Base-by-base conservation (phyloP, 1,284 basidiomycete species). In the Grifola frondosa region DNA sequence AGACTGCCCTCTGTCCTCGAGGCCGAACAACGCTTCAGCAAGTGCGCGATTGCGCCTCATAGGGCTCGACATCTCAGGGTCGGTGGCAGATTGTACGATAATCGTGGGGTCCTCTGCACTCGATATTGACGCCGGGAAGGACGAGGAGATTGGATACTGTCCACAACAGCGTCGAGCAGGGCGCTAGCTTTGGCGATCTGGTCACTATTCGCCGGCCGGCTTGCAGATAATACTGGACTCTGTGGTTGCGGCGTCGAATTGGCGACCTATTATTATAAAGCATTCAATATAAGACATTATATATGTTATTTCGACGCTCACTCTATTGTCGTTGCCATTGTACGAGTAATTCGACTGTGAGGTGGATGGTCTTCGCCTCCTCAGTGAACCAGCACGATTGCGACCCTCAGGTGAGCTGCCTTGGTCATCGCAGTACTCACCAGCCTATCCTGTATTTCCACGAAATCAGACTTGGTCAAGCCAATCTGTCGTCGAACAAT, bases 281-380 rank as follows among this genome's bases (percentile, higher is more conserved):
- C 11, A 55, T 13, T n/a, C 22, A 26, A 23, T 41, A 13, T 43
- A 48, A 12, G 15, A 43, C 9, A 19, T 20, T 9, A 23, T 29
- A 28, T 50, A 15, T 34, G 53, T 45, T 22, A 37, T 37, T 13
- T 40, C 34, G 41, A 3, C 2, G 67, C 77, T 53, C 58, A 86
- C 84, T 59, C 75, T 66, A 47, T 62, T 66, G 24, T 73, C 74
- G 20, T 68, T 70, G 17, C 76, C 77, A 37, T 68, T 78, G 37
- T 62, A 65, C 1, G 82, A 83, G 55, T 87, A 83, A 54, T 80
- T 83, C 7, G 86, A 86, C 61, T 88, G 84, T 10, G 87, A 87
- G n/a, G 84, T 88, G 0, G 87, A 89, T 6, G 84, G 85, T 33
- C 85, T 72, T 40, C 86, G 75, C 48, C 78, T 78, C 46, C 85